These are phyloP conservation scores for Dillenia turbinata DNA, from an alignment of 164 flowering plant species.

Conservation along the genomic window DNA sequence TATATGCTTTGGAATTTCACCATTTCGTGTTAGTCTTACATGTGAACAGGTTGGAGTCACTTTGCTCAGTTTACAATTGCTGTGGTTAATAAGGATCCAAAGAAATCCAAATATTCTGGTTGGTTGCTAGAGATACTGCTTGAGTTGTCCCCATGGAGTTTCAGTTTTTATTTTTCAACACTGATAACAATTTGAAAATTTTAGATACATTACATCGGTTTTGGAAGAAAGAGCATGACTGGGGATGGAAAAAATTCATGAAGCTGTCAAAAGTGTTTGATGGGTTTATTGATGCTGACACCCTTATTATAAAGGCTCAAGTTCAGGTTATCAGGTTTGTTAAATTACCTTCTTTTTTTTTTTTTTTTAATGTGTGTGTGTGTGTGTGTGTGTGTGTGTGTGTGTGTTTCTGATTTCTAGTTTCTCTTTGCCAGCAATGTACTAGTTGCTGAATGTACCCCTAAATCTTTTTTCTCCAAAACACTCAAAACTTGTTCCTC, in stretches of 20 bases:
- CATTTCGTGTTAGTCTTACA: neutral
- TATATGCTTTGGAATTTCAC: neutral
- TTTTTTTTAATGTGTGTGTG: too few relatives aligned
- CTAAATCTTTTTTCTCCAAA: too few relatives aligned
- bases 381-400: too few relatives aligned
- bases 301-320: conserved; percentile 90
- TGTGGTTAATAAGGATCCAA: conserved; percentile 94
- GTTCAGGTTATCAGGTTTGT: conserved; percentile 89
- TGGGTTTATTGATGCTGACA: conserved; percentile 87
- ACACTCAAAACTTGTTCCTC: too few relatives aligned
- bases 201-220: conserved; percentile 90
- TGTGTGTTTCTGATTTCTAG: too few relatives aligned
- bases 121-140: conserved; percentile 14
- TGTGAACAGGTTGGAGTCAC: conserved; percentile 86
- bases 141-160: neutral
- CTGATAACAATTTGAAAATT: conserved; percentile 14
- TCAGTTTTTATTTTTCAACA: neutral
- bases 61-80: conserved; percentile 97
- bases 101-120: conserved; percentile 96
- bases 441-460: too few relatives aligned
- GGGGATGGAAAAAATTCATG: conserved; percentile 99
- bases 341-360: too few relatives aligned
- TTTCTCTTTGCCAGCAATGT: too few relatives aligned
- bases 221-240: conserved; percentile 98
- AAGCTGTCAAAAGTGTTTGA: conserved; percentile 84